Evolutionary conservation across 345 rosid genomes (phyloP), one percentile per base, ranked within the genome.

Genomic region (Arabis alpina): DNA sequence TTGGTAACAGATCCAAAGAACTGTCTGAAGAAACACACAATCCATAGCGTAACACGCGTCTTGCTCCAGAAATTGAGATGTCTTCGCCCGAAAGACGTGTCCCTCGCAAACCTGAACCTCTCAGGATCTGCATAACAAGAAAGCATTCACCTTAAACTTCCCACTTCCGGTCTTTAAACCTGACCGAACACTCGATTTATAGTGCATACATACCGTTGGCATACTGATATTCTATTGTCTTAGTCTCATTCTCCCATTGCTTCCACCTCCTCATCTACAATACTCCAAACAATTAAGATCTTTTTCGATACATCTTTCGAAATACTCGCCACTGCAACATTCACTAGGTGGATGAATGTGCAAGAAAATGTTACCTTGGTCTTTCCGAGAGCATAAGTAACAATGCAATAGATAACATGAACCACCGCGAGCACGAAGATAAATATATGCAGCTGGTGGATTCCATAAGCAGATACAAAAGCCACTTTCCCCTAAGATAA

Each of bases 381-480:
- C 68, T 80, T 86, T 71, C 97, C 98, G 30, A 95, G 79, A 41
- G 80, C 87, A 82, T 90, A 70, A 54, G 98, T 95, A 60, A 82
- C 58, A 56, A 92, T 76, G 54, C 96, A 88, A 81, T 92, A 90
- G 19, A 92, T 70, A 19, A 95, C 84, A 67, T 95, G 99, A 67
- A 80, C 88, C 66, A 95, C 78, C 0, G 97, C 98, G 13, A 95
- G 74, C 32, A 81, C 89, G 69, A 95, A 95, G 76, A 95, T 90
- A 83, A 95, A 92, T 39, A 87, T 82, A 70, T 95, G 99, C 25
- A 95, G 92, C 83, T 92, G 98, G 48, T 95, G 94, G 56, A 95
- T 81, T 5, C 97, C 99, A 44, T 87, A 92, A 7, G 87, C 54
- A 10, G 99, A 95, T 14, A 95, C 84, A 74, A 95, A 83, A 43